Evolutionary conservation across 495 filamentous ascomycete species (phyloP).

Genomic region (Daldinia decipiens): DNA sequence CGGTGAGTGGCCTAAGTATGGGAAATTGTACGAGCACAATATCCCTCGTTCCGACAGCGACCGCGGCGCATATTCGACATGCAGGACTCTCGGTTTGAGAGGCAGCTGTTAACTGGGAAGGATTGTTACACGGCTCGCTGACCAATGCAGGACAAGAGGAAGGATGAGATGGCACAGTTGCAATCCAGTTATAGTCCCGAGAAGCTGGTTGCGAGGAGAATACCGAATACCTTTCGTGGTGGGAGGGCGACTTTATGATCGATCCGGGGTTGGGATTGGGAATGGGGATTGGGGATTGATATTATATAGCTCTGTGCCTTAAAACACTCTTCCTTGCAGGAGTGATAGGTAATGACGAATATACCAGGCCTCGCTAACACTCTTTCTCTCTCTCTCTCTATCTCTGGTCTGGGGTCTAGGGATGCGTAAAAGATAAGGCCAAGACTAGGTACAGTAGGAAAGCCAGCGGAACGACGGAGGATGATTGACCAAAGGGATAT

Average conservation of each 20-base stretch:
- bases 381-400: conserved; percentile 16
- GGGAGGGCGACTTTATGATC: conserved; percentile 31
- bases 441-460: conserved; percentile 32
- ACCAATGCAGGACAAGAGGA: conserved; percentile 39
- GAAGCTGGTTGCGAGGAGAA: conserved; percentile 33
- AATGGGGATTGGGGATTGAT: conserved; percentile 27
- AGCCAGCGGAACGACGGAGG: conserved; percentile 22
- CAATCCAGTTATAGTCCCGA: conserved; percentile 41
- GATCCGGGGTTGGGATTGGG: conserved; percentile 20
- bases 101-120: conserved; percentile 31
- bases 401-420: conserved; percentile 24
- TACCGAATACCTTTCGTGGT: conserved; percentile 19
- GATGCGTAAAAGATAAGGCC: conserved; percentile 36
- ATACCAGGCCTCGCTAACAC: conserved; percentile 13
- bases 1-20: conserved; percentile 41
- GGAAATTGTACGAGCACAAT: conserved; percentile 48
- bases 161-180: conserved; percentile 40
- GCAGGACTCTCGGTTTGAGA: conserved; percentile 45
- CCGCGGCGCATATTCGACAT: conserved; percentile 47
- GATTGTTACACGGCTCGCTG: conserved; percentile 44
- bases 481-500: conserved; percentile 19
- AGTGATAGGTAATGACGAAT: conserved; percentile 23
- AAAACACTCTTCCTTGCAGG: conserved; percentile 14
- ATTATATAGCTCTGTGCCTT: conserved; percentile 44
- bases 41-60: conserved; percentile 47